Evolutionary conservation across 2,329 filamentous ascomycete species (phyloP), one percentile per base, ranked within the genome.

Genomic region (Trichophyton equinum): DNA sequence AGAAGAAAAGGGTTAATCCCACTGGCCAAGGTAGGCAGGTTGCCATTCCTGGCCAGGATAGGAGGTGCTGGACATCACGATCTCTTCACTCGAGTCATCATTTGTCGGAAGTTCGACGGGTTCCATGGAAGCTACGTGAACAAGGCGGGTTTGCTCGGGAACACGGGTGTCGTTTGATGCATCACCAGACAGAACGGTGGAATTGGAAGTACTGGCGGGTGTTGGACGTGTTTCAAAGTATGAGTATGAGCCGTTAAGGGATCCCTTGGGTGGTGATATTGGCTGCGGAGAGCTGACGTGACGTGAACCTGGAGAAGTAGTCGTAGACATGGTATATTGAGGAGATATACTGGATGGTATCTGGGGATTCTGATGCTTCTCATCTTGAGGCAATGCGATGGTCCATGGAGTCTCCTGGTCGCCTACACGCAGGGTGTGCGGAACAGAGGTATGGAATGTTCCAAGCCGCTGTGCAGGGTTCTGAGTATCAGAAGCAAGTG

Each of bases 1-100:
- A 55, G 30, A 33, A 55, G 27, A 18, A 57, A 44, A 44, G 42
- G 13, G 22, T 58, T 40, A 64, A 58, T 64, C 62, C 62, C 62
- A 64, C 30, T 61, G 53, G 27, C 59, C 61, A 38, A 64, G 27
- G 49, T 59, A 59, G 33, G 42, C 58, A 13, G 76, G 76, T 61
- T 67, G 70, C 76, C 76, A 78, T 66, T 78, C 75, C 69, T 78
- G 76, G 8, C 77, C 77, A 1, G 77, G 77, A 65, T 78, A 79
- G 18, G 76, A 70, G 1, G 77, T 78, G n/a, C 75, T 74, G 4
- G 74, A 76, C 76, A 79, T 79, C 25, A 75, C 62, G 36, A 78
- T 73, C 60, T 78, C 75, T 56, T 79, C 77, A 30, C 74, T 75
- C 11, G 71, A 72, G 61, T 75, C 70, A 58, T 76, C 69, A 33